Base-by-base conservation (phyloP, 192 early-diverging fungal species). In the Umbelopsis sp. region DNA sequence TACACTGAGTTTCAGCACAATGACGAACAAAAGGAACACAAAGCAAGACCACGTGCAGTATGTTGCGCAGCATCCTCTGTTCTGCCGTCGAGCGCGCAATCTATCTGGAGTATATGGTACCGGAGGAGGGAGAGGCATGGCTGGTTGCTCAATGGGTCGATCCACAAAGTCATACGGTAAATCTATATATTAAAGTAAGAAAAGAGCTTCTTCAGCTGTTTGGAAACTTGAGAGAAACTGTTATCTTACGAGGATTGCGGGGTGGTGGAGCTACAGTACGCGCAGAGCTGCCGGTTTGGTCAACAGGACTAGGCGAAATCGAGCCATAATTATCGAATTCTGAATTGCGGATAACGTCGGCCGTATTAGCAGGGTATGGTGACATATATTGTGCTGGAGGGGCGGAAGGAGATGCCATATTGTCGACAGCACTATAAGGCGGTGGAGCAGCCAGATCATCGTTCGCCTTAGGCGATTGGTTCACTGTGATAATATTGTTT, bases 11-110 rank as follows among this genome's bases (percentile, higher is more conserved):
- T 62, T 62, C 3, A 62, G 26, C 4, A 29, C 56, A 34, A 62
- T n/a, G 16, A 62, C 16, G 31, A 62, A 17, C 4, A 62, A 0
- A 34, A 36, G 16, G 31, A 62, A 62, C 16, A 62, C 31, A 36
- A 62, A 62, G 29, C 56, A 62, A 20, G 56, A 29, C 56, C 56
- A 62, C 26, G 56, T 62, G 31, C 31, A 62, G 20, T 62, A 62
- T 3, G 56, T 62, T 62, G 56, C 56, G 56, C 56, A 62, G 56
- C 56, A 62, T 20, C 56, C 56, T 20, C 56, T 22, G 29, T 5
- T 62, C 24, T 22, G 52, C 12, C 56, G 11, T n/a, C 56, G 26
- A 34, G 12, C 25, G 26, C 56, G 56, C n/a, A 62, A 34, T 62
- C 56, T 31, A 32, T 62, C 29, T 62, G 56, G 56, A 31, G 56